These are phyloP conservation scores for Eucalyptus tenuipes DNA, from an alignment of 345 rosid genomes.

Conservation along the genomic window DNA sequence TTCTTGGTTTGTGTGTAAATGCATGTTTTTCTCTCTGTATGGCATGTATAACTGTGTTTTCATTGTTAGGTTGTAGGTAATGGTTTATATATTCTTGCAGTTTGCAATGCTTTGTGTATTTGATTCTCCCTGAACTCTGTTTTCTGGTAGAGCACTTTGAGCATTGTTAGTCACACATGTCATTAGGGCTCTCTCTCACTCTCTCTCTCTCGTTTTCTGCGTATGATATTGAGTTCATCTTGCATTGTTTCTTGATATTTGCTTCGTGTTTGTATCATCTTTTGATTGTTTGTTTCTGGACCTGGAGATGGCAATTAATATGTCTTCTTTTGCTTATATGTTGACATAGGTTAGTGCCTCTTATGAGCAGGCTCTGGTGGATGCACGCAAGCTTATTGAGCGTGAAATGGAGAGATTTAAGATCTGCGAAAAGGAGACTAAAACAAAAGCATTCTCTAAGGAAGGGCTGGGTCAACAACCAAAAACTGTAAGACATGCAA, in stretches of 20 bases:
- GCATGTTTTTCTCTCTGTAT: not conserved
- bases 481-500: constrained; percentile 69
- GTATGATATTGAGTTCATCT: not conserved
- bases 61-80: not conserved
- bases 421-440: constrained; percentile 96
- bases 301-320: not conserved
- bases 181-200: not conserved
- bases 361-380: constrained; percentile 91
- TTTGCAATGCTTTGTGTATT: not conserved
- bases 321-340: constrained; percentile 3
- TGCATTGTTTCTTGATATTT: not conserved
- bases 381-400: constrained; percentile 89
- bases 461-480: constrained; percentile 99
- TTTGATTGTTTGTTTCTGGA: not conserved
- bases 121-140: not conserved
- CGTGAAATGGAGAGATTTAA: constrained; percentile 98
- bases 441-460: constrained; percentile 98
- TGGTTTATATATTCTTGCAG: not conserved
- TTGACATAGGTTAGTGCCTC: constrained; percentile 81
- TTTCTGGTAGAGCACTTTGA: not conserved
- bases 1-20: not conserved
- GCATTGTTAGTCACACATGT: not conserved
- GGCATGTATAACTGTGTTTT: not conserved
- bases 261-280: not conserved
- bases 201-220: not conserved